Conservation (phyloP, 2,329 filamentous ascomycete species). For the Verticillium nubilum region DNA sequence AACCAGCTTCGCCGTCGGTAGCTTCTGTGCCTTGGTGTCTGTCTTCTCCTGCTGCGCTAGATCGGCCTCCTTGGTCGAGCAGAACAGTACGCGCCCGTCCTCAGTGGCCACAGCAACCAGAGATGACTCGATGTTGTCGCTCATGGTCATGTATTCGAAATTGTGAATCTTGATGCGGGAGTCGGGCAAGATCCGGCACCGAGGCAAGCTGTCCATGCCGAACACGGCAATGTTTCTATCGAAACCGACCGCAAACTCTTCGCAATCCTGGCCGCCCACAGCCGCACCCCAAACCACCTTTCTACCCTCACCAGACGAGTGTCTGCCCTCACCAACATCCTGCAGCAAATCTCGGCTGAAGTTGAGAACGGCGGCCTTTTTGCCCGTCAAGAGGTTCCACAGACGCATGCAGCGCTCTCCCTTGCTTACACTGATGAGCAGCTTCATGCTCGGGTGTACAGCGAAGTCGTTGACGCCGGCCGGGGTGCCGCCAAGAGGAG, state of each 20-base stretch:
- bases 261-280: conserved; percentile 65
- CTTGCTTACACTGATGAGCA: conserved; percentile 89
- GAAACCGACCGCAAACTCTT: conserved; percentile 86
- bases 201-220: conserved; percentile 80
- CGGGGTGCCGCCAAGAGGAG: conserved; percentile 71
- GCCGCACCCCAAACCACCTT: conserved; percentile 73
- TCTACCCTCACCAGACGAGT: conserved; percentile 75
- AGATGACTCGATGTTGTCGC: conserved; percentile 40
- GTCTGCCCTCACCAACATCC: conserved; percentile 70
- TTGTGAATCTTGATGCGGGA: conserved; percentile 78
- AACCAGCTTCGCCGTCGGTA: conserved; percentile 59
- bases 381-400: conserved; percentile 95
- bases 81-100: conserved; percentile 82
- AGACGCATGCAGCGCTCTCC: conserved; percentile 88
- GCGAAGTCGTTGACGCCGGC: conserved; percentile 93
- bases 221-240: conserved; percentile 82
- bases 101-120: conserved; percentile 79
- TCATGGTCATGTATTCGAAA: conserved; percentile 62
- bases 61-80: conserved; percentile 57
- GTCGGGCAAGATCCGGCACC: conserved; percentile 64
- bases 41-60: conserved; percentile 23
- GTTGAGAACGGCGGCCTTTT: conserved; percentile 88
- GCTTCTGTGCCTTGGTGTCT: conserved; percentile 21
- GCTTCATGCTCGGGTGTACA: conserved; percentile 91
- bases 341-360: conserved; percentile 70